phyloP scores from a whole-genome alignment of 805 yeast genomes.

The Kregervanrija delftensis region DNA sequence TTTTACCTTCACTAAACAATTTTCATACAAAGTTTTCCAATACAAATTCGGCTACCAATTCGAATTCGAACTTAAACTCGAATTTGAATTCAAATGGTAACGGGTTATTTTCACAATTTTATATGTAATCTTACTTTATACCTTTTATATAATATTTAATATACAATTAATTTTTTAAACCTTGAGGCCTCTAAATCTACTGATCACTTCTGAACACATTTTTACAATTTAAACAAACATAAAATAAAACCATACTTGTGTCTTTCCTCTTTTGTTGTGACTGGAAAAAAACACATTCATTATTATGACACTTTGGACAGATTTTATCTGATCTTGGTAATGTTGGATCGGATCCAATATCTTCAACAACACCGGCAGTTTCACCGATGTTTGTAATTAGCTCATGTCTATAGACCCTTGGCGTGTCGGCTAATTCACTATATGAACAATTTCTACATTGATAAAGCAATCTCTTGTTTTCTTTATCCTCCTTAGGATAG shows the following conservation, averaged over 20 bases:
- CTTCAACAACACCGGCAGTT: conserved; percentile 95
- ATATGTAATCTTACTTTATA: neutral
- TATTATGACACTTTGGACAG: conserved; percentile 83
- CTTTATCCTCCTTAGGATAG: conserved; percentile 93
- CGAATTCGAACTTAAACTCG: too few relatives aligned
- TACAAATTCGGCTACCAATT: too few relatives aligned
- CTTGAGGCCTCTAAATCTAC: neutral
- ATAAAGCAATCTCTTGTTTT: conserved; percentile 64
- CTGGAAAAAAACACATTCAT: conserved; percentile 94
- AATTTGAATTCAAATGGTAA: neutral
- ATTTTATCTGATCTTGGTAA: conserved; percentile 91
- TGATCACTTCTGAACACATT: conserved; percentile 48
- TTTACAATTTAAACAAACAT: conserved; percentile 84
- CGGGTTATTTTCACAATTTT: neutral
- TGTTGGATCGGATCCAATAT: conserved; percentile 95
- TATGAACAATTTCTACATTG: conserved; percentile 94
- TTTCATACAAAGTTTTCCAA: too few relatives aligned
- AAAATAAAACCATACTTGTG: conserved; percentile 90
- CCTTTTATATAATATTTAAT: neutral
- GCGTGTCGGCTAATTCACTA: conserved; percentile 83
- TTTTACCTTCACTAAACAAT: too few relatives aligned
- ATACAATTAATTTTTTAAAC: neutral
- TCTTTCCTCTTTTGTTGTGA: conserved; percentile 93
- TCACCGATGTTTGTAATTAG: conserved; percentile 87
- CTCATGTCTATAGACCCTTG: conserved; percentile 89